Evolutionary conservation across 176 grass and related monocot genomes (phyloP).

Genomic region (maize (Zea mays)): DNA sequence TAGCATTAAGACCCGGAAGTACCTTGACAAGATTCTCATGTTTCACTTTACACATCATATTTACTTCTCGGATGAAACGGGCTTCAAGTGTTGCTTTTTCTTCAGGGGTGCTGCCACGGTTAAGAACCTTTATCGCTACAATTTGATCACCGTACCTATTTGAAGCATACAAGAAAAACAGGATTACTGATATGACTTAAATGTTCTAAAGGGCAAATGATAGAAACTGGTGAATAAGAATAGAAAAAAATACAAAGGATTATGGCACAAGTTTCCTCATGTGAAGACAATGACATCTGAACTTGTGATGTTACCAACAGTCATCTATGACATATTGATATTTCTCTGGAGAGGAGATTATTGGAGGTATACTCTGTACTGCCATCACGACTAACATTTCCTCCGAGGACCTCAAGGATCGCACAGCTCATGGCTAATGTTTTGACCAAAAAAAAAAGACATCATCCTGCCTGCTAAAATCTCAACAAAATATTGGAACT

Average conservation of each 20-base stretch:
- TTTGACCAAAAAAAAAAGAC: background rate
- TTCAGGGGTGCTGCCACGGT: conserved; percentile 60
- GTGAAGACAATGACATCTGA: conserved; percentile 21
- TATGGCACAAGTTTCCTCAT: background rate
- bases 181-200: background rate
- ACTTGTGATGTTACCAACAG: conserved; percentile 13
- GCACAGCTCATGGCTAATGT: background rate
- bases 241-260: background rate
- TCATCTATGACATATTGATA: background rate
- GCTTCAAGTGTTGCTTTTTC: conserved; percentile 78
- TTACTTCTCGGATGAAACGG: conserved; percentile 94
- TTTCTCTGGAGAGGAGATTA: background rate
- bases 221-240: background rate
- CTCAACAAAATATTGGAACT: background rate
- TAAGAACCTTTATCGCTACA: conserved; percentile 94
- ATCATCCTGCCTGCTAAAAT: background rate
- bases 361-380: conserved; percentile 26
- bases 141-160: conserved; percentile 76
- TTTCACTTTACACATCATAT: conserved; percentile 89
- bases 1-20: conserved; percentile 17
- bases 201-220: background rate
- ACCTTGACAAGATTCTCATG: conserved; percentile 97
- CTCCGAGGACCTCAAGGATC: background rate
- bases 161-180: conserved; percentile 24
- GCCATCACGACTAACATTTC: conserved; percentile 12